Evolutionary conservation across 352 stramenopile species (phyloP).

Genomic region (Phytophthora litchii): DNA sequence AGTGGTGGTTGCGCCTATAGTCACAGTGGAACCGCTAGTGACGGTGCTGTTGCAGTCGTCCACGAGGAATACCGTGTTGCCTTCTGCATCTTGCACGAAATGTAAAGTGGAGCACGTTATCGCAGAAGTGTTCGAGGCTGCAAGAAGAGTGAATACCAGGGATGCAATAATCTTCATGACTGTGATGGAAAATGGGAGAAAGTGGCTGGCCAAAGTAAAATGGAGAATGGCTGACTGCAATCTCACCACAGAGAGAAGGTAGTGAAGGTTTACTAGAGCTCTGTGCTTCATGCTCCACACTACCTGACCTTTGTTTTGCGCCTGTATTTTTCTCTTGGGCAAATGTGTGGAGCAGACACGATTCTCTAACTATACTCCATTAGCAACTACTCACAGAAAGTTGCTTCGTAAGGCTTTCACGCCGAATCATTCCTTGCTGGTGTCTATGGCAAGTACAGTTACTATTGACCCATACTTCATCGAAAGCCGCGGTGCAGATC

Average conservation of each 20-base stretch:
- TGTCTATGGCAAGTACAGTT: not conserved
- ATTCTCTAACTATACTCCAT: slow-evolving; percentile 3
- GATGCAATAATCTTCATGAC: slow-evolving; percentile 21
- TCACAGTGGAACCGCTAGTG: slow-evolving; percentile 16
- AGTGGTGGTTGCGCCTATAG: slow-evolving; percentile 7
- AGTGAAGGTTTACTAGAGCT: not conserved
- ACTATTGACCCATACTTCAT: not conserved
- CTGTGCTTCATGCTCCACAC: slow-evolving; percentile 1
- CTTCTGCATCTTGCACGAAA: slow-evolving; percentile 23
- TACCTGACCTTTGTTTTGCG: slow-evolving; percentile 8
- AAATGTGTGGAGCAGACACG: slow-evolving; percentile 14
- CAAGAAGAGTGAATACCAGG: slow-evolving; percentile 16
- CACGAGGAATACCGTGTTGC: slow-evolving; percentile 21
- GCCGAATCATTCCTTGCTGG: slow-evolving; percentile 4
- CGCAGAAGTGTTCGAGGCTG: slow-evolving; percentile 12
- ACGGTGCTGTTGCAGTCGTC: slow-evolving; percentile 23
- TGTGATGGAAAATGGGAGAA: not conserved
- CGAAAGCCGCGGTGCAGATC: not conserved
- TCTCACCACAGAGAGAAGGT: slow-evolving; percentile 2
- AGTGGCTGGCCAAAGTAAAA: slow-evolving; percentile 18
- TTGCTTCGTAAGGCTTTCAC: slow-evolving; percentile 2
- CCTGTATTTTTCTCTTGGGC: slow-evolving; percentile 3
- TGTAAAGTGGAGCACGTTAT: slow-evolving; percentile 24
- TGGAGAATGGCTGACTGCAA: slow-evolving; percentile 12
- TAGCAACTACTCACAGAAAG: slow-evolving; percentile 5